These are phyloP conservation scores for Globisporangium takayamanum DNA, from an alignment of 352 stramenopile species.

Conservation along the genomic window DNA sequence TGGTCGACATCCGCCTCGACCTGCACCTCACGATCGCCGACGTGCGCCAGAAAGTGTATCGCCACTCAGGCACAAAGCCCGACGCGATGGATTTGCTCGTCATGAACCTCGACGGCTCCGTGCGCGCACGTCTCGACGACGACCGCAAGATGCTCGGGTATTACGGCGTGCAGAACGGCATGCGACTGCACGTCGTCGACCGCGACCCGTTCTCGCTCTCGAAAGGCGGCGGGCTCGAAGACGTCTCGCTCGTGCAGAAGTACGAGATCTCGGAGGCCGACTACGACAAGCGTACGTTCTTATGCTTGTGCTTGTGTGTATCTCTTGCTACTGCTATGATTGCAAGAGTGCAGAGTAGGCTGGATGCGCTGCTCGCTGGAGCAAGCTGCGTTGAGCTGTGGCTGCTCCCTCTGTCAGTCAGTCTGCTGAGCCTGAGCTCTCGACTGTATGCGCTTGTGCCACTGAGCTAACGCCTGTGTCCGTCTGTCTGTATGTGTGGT, in stretches of 20 bases:
- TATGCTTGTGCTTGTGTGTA: not conserved
- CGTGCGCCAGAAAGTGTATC: conserved; percentile 92
- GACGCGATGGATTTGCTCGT: conserved; percentile 83
- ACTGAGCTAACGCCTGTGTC: not conserved
- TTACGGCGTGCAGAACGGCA: conserved; percentile 87
- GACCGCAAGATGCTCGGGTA: conserved; percentile 87
- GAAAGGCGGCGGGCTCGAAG: conserved; percentile 92
- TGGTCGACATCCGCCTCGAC: conserved; percentile 97
- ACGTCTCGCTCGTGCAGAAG: conserved; percentile 96
- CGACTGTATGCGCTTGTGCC: not conserved
- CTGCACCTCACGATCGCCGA: conserved; percentile 86
- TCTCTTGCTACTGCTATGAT: too few relatives aligned
- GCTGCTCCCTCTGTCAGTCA: too few relatives aligned
- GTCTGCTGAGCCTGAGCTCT: not conserved
- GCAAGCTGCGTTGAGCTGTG: too few relatives aligned
- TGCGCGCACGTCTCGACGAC: conserved; percentile 54
- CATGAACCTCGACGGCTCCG: conserved; percentile 42
- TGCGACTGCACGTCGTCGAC: conserved; percentile 95
- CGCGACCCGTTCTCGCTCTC: conserved; percentile 96
- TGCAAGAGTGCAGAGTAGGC: too few relatives aligned
- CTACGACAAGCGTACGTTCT: conserved; percentile 92
- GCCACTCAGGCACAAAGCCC: conserved; percentile 93
- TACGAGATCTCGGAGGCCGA: conserved; percentile 98
- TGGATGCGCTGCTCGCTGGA: too few relatives aligned
- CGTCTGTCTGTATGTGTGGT: not conserved